Evolutionary conservation across 2,329 filamentous ascomycete species (phyloP), one percentile per base, ranked within the genome.

Genomic region (Chaetomium olivaceum): DNA sequence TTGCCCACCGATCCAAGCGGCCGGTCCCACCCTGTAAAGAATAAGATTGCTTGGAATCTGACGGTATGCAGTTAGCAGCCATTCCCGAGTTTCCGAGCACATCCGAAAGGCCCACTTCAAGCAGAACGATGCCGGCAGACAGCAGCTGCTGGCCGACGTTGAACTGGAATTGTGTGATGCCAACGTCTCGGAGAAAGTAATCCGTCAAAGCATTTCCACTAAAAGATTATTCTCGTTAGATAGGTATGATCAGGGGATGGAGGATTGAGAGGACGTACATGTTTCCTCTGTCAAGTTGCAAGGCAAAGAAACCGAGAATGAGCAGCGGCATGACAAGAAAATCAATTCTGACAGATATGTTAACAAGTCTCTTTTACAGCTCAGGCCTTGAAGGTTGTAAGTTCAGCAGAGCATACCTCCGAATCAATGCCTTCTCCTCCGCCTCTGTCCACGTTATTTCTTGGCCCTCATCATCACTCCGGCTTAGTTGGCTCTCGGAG

Each of bases 121-220:
- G 77, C 4, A 85, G 69, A 9, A 85, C 79, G 54, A 85, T 83
- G 0, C 82, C 82, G 2, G 80, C 77, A 0, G 80, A 81, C 12
- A 83, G 76, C 21, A 86, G 75, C 61, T 82, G 82, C n/a, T 82
- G 79, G 0, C 83, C 82, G 8, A 83, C 69, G 60, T 85, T 85
- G 69, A 85, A 80, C 57, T 85, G 79, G 59, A 81, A 77, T 43
- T 83, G 83, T 1, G 77, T 78, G 62, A 85, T 79, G 16, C 76
- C 73, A 6, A 85, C 77, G 63, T 85, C 83, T 3, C 76, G 65
- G 16, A 81, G 77, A 52, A 85, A 79, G 3, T 77, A 81, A 50
- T 84, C 83, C 3, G 83, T 85, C 48, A 85, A 69, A 2, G 83
- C 83, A 39, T 82, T 84, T 63, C 79, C 79, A 61, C 83, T 82